These are phyloP conservation scores for Camellia sinensis DNA, from an alignment of 148 eudicot species.

Conservation along the genomic window DNA sequence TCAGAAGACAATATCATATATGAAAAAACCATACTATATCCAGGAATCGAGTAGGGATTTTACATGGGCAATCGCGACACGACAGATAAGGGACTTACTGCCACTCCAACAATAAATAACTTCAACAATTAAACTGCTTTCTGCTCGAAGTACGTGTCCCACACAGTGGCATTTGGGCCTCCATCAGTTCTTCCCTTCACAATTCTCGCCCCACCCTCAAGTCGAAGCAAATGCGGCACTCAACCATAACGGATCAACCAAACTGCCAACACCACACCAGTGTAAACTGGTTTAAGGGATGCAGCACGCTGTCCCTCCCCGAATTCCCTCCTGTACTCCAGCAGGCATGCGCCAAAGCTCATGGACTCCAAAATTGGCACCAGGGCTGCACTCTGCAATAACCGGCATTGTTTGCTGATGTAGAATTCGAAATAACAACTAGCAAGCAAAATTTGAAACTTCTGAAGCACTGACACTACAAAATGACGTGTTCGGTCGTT, in stretches of 20 bases:
- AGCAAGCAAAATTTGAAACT: not conserved
- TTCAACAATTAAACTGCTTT: conserved; percentile 27
- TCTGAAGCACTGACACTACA: too few relatives aligned
- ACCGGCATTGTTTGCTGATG: not conserved
- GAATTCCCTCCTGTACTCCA: conserved; percentile 93
- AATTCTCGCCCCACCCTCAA: conserved; percentile 82
- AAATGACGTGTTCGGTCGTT: too few relatives aligned
- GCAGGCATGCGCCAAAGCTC: conserved; percentile 75
- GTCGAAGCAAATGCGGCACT: conserved; percentile 84
- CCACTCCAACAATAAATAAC: not conserved
- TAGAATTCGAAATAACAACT: not conserved
- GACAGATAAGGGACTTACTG: not conserved
- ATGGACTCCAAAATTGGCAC: conserved; percentile 61
- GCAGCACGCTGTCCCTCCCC: conserved; percentile 69
- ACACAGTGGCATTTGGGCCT: conserved; percentile 62
- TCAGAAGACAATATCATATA: not conserved
- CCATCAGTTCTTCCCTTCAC: conserved; percentile 84
- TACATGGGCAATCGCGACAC: conserved; percentile 26
- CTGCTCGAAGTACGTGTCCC: conserved; percentile 34
- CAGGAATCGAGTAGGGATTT: conserved; percentile 20
- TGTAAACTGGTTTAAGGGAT: conserved; percentile 71
- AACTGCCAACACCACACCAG: conserved; percentile 38
- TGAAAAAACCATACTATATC: conserved; percentile 20
- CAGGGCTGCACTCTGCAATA: conserved; percentile 73
- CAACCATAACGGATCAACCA: conserved; percentile 50